Base-by-base conservation (phyloP, 202 grass and related monocot species). In the Cymbopogon flexuosus region DNA sequence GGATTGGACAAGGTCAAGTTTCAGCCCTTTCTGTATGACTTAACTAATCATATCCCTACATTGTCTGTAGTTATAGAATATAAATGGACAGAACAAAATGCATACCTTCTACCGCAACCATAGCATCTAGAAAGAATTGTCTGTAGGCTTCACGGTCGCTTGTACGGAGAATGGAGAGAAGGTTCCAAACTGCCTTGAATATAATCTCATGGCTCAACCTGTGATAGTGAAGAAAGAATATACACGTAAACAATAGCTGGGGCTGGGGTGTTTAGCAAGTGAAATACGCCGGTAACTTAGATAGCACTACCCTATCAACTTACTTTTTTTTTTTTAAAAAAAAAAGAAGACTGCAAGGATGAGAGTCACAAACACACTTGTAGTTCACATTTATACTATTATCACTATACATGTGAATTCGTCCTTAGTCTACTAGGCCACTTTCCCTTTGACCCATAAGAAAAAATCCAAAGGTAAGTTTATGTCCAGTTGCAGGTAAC, bases 111-210 rank as follows among this genome's bases (percentile, higher is more conserved):
- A 93, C 80, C 66, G 90, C 90, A 39, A 84, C 66, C 90, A 94
- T 94, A 21, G 68, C 77, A 79, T 97, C 92, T 77, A 97, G 65
- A 73, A 97, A 97, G 82, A 97, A 97, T 57, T 88, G 88, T 56
- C 90, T 79, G 79, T 97, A 97, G 58, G 86, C 88, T 79, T 97
- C 92, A 76, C 90, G 75, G 45, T 97, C 95, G 67, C 86, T 52
- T 47, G 92, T 94, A 39, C 92, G 92, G 10, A 97, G 95, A 76
- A 97, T 82, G 2, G 88, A 88, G 74, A 97, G 90, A 52, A 97
- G 95, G 62, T 87, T 94, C 82, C 86, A 92, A 67, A 94, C 70
- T 21, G 95, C 83, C 59, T 88, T 80, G 27, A 97, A 93, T 64
- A 93, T 84, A 61, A 89, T 76, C 1, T 73, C 83, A 80, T 96